A percentile compares a stretch with the other conserved stretches of the same genome.
Evolutionary conservation across 192 early-diverging fungal genomes (phyloP).

Genomic region (Podila minutissima): DNA sequence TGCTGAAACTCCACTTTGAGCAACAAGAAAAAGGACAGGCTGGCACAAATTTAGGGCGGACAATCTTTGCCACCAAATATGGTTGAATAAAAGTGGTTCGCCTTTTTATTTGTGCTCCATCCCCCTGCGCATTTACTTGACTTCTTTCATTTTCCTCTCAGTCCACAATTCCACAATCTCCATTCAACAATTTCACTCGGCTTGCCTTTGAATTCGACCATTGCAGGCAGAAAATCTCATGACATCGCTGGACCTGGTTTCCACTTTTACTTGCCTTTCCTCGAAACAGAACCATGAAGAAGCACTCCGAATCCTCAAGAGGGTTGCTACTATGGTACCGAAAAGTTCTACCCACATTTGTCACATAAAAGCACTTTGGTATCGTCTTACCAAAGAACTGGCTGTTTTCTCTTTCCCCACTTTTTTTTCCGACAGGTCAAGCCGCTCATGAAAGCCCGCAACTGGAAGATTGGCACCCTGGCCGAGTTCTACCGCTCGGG

Average conservation of each 20-base stretch:
- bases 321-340: conserved; percentile 50
- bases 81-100: not conserved
- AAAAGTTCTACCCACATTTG: not conserved
- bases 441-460: conserved; percentile 74
- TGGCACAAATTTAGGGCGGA: not conserved
- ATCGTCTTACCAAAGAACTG: not conserved
- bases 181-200: conserved; percentile 7
- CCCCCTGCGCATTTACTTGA: not conserved
- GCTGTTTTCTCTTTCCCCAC: not conserved
- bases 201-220: not conserved
- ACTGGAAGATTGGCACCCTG: conserved; percentile 64
- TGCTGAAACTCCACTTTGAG: conserved; percentile 5
- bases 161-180: not conserved
- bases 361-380: not conserved
- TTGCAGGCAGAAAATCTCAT: too few species aligned
- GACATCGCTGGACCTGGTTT: conserved; percentile 15
- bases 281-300: conserved; percentile 56
- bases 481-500: conserved; percentile 71
- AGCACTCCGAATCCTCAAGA: conserved; percentile 51
- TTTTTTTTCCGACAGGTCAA: conserved; percentile 55
- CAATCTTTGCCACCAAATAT: conserved; percentile 12
- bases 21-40: not conserved
- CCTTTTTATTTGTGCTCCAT: not conserved
- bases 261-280: conserved; percentile 23
- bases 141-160: not conserved